Base-by-base conservation (phyloP, 768 basidiomycete genomes). In the Rhizopogon roseolus region DNA sequence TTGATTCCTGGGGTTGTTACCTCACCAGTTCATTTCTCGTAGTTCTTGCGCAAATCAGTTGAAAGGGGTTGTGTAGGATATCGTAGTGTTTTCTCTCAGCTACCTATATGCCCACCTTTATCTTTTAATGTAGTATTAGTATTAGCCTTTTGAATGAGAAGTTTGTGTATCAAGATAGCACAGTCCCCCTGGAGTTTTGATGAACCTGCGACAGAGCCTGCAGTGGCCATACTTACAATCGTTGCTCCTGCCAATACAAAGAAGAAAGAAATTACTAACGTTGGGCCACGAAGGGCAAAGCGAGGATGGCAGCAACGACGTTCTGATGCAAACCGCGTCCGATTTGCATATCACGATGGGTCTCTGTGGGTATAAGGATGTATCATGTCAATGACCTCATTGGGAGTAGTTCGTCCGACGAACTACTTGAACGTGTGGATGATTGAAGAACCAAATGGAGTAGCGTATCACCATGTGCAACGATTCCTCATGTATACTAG, bases 331-430 rank as follows among this genome's bases (percentile, higher is more conserved):
- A 52, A 81, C 82, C 2, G 69, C 91, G 29, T 82, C 86, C 9
- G 90, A 92, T 58, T 63, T 88, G 19, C 81, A 91, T 58, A 72
- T 76, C 44, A 81, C 81, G 2, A 71, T 92, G 41, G 85, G 84
- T 2, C 70, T 89, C 34, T 65, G 76, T 7, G 90, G 90, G 9
- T 84, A 79, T 58, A 71, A 65, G 52, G 79, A 66, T n/a, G n/a
- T n/a, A n/a, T n/a, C n/a, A n/a, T 51, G 55, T 90, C 49, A 71
- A 65, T n/a, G 85, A 90, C 28, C 75, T 92, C 53, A 79, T 79
- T 52, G 83, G 82, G 6, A 81, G 42, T n/a, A n/a, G n/a, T n/a
- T n/a, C n/a, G n/a, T n/a, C n/a, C n/a, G 62, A 68, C 22, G 66
- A 70, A 7, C 54, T 67, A 22, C 55, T 71, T 19, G 46, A 48